Evolutionary conservation across 176 grass and related monocot species (phyloP), one percentile per base, ranked within the genome.

Genomic region (Triticum aestivum): DNA sequence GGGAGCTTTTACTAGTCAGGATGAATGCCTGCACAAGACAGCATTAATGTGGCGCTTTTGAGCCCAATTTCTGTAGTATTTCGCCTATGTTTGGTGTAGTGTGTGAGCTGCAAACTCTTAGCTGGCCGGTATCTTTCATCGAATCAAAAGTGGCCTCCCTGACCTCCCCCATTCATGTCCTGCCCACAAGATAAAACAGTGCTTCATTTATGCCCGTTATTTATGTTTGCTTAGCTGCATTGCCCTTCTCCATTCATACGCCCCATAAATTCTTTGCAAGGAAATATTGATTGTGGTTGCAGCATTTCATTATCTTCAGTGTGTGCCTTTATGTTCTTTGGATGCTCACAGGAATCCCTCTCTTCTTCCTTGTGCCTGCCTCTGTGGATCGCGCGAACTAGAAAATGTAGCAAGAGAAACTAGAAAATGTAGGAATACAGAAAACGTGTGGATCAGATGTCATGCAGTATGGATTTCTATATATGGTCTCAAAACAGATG

Each of bases 171-270:
- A 91, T 91, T 91, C 77, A 91, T 85, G 89, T 78, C 86, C 84
- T 78, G 86, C 49, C 84, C 82, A 91, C 89, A 85, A 73, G 82
- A 88, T 91, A 88, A 88, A 91, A 91, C 86, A 91, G 90, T 88
- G 82, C 82, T 82, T 47, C 90, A 91, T 88, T 88, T 88, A 91
- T 91, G 52, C 90, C 41, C 58, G 78, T 78, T 88, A 82, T 88
- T 89, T 91, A 91, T 85, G 82, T 65, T 85, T 85, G 86, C 77
- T 85, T 91, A 78, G 89, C 90, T 88, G 78, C 86, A 69, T 88
- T 49, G 69, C 77, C 52, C 58, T 85, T 81, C 76, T 81, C 69
- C 83, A 77, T 91, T 81, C 82, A 70, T 91, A 88, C 71, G 27
- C 89, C 65, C 82, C 78, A 91, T 88, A 78, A 88, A 58, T 91